Evolutionary conservation across 495 filamentous ascomycete species (phyloP), one percentile per base, ranked within the genome.

Genomic region (Penicillium nucicola): DNA sequence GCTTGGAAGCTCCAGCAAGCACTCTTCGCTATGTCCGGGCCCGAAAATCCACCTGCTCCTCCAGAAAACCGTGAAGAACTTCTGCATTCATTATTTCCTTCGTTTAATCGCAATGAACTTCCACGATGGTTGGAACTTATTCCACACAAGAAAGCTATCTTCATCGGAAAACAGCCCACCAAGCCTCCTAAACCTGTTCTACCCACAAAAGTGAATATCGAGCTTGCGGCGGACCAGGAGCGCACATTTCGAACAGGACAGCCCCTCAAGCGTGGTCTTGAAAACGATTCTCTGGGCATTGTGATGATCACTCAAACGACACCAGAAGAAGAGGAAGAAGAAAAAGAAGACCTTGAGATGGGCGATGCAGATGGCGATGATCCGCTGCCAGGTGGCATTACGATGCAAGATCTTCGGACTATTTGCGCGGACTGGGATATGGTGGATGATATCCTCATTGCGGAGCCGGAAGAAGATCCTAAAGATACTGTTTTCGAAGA

Each of bases 401-500:
- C 81, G 5, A 78, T 87, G 60, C 74, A 81, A 48, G 92, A 96
- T 57, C 77, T 97, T 42, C 80, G 85, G 44, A 77, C 90, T 13
- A 77, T 90, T 11, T 96, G 90, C 60, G 78, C 85, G 40, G 89
- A 96, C 63, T 97, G 90, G 89, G 87, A 87, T 35, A 55, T 76
- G 17, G 74, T 77, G 48, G 78, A 86, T 46, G 65, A 73, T 9
- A 39, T 62, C n/a, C 55, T 63, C 17, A 43, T 56, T 12, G 45
- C 57, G 51, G 68, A 74, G 20, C 15, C 13, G 1, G 52, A 69
- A 5, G 65, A 68, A 12, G 58, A 66, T 28, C 43, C 58, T 19
- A 31, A 48, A 7, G 41, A 37, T 15, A 56, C 64, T 11, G 46
- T 61, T 2, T 45, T 68, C 40, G 77, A 78, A 33, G 83, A 77